phyloP scores from a whole-genome alignment of 2,329 filamentous ascomycete genomes.

The Curvularia spicifera region DNA sequence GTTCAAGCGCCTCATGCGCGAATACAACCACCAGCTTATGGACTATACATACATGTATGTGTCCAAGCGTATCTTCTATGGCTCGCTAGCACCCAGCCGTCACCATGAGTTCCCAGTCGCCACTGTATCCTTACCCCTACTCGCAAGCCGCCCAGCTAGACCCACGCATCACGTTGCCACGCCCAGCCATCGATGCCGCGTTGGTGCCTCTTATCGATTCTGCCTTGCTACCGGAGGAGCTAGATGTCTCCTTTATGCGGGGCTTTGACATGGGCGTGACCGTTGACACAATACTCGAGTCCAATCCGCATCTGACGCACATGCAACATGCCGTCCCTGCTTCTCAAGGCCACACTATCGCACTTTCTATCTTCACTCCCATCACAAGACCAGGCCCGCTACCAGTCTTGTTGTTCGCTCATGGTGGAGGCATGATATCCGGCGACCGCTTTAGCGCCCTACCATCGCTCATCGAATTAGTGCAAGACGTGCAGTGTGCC shows the following conservation, averaged over 20 bases:
- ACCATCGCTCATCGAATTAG: slow-evolving; percentile 18
- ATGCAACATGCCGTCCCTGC: slow-evolving; percentile 48
- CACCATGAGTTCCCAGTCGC: not conserved
- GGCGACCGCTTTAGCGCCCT: slow-evolving; percentile 26
- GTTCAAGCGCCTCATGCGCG: not conserved
- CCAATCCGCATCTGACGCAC: slow-evolving; percentile 60
- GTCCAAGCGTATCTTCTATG: not conserved
- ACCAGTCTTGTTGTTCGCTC: slow-evolving; percentile 72
- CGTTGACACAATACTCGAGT: slow-evolving; percentile 60
- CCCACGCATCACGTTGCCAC: slow-evolving; percentile 14
- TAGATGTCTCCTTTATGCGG: slow-evolving; percentile 20
- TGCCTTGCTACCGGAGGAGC: slow-evolving; percentile 13
- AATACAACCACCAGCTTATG: not conserved
- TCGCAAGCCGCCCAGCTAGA: slow-evolving; percentile 18
- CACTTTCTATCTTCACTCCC: slow-evolving; percentile 63
- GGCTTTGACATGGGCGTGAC: slow-evolving; percentile 5
- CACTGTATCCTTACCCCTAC: slow-evolving; percentile 10
- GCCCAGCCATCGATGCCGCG: slow-evolving; percentile 12
- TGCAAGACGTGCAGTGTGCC: slow-evolving; percentile 20
- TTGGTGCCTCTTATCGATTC: slow-evolving; percentile 17
- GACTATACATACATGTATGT: slow-evolving; percentile 1
- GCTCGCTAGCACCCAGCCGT: not conserved
- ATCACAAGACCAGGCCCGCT: slow-evolving; percentile 62
- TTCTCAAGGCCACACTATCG: slow-evolving; percentile 63
- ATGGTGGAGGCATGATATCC: slow-evolving; percentile 47